Conservation (phyloP, 2,329 filamentous ascomycete species). For the Emmonsia crescens region DNA sequence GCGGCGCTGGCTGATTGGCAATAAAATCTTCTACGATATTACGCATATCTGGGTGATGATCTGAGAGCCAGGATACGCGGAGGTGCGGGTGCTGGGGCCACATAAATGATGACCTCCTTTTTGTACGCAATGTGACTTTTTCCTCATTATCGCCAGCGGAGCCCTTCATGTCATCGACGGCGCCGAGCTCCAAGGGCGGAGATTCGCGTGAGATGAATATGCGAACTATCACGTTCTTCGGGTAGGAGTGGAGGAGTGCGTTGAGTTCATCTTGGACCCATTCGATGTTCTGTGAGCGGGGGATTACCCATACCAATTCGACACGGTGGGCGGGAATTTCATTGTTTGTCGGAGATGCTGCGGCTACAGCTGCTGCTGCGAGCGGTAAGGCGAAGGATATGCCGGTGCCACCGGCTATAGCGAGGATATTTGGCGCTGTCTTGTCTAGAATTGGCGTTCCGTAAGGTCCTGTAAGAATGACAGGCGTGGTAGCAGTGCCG, state of each 20-base stretch:
- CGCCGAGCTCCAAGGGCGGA: background rate
- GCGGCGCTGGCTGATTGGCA: constrained; percentile 13
- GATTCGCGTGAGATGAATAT: constrained; percentile 47
- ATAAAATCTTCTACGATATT: constrained; percentile 42
- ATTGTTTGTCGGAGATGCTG: background rate
- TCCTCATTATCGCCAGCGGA: background rate
- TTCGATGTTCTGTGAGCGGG: constrained; percentile 42
- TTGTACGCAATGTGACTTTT: constrained; percentile 17
- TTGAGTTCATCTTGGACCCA: constrained; percentile 52
- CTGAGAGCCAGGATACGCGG: constrained; percentile 5
- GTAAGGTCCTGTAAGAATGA: constrained; percentile 55
- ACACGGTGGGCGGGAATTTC: constrained; percentile 20
- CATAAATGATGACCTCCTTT: background rate
- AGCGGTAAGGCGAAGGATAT: constrained; percentile 48
- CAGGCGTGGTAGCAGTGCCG: constrained; percentile 34
- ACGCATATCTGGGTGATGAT: constrained; percentile 38
- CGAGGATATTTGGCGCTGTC: constrained; percentile 40
- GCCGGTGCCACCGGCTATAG: constrained; percentile 48
- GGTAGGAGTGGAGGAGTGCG: constrained; percentile 26
- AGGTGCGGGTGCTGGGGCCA: background rate
- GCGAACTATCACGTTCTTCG: constrained; percentile 39
- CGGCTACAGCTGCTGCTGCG: constrained; percentile 30
- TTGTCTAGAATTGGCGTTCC: constrained; percentile 41
- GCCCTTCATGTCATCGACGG: background rate
- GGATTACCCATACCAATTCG: constrained; percentile 56